Evolutionary conservation across 371 early-diverging fungal genomes (phyloP).

Genomic region (Lichtheimia ornata): DNA sequence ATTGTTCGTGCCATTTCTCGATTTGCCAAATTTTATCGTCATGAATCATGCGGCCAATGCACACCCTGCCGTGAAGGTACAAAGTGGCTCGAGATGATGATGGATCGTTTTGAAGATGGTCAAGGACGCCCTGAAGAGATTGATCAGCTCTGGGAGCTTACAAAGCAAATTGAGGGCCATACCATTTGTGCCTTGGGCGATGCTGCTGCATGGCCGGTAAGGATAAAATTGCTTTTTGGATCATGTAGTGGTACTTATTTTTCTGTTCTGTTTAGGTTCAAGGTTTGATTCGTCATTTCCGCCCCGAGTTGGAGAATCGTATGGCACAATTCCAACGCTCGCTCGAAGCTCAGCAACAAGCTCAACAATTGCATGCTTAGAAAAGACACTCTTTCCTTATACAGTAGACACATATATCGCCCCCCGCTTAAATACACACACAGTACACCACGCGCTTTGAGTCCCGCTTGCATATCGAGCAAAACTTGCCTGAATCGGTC

Average conservation of each 20-base stretch:
- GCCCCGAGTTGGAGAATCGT: constrained; percentile 89
- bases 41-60: constrained; percentile 98
- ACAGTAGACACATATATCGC: no score
- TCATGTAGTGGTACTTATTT: background rate
- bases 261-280: constrained; percentile 35
- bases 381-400: background rate
- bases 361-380: background rate
- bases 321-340: constrained; percentile 64
- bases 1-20: constrained; percentile 92
- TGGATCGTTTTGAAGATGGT: constrained; percentile 93
- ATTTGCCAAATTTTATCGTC: constrained; percentile 91
- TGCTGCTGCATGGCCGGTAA: constrained; percentile 96
- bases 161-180: constrained; percentile 97
- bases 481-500: no score
- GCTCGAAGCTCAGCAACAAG: constrained; percentile 10
- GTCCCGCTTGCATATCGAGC: no score
- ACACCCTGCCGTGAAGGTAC: constrained; percentile 98
- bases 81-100: constrained; percentile 93
- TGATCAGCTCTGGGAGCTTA: constrained; percentile 83
- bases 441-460: no score
- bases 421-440: no score
- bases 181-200: constrained; percentile 98
- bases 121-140: constrained; percentile 85
- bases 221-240: background rate
- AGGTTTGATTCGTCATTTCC: constrained; percentile 93